Evolutionary conservation across 371 early-diverging fungal species (phyloP), one percentile per base, ranked within the genome.

Genomic region (Parasitella parasitica): DNA sequence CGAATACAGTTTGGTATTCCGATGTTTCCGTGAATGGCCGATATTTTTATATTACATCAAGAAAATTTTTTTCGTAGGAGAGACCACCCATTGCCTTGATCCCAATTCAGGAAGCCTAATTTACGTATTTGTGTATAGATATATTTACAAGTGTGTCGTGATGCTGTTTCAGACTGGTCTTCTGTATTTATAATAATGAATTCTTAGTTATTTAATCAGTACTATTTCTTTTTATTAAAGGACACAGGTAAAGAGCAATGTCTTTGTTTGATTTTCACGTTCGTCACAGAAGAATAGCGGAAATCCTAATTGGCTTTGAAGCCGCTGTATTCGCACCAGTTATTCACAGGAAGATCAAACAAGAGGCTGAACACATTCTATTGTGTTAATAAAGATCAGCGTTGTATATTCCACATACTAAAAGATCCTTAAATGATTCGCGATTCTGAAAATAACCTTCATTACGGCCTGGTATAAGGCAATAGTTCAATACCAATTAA

Each of bases 11-110:
- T 64, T 66, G 57, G 61, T 66, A 51, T 61, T 41, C 66, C 66
- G 66, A 66, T 51, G 51, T 66, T 66, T 61, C 66, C 66, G 66
- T 66, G 66, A 66, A 66, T 61, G 61, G 66, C 66, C 66, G 66
- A 66, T 36, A 18, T 41, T 41, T 41, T 41, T 41, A 18, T 41
- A 18, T 20, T 20, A 18, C 9, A 18, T 41, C 38, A 38, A 18
- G 20, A 41, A 41, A 41, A 41, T 41, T 41, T 41, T 41, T 41
- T n/a, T 18, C 8, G 41, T 41, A 20, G 41, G 20, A 41, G 16
- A 39, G n/a, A 16, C 41, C 20, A 41, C 41, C 41, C 20, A 41
- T 18, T n/a, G 18, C 41, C 18, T 20, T 20, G 41, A 41, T 41
- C 41, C 18, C 20, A 41, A 18, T 41, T 41, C 41, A 41, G 41